A percentile compares a stretch with the other conserved stretches of the same genome.
Evolutionary conservation across 2,329 filamentous ascomycete species (phyloP).

Genomic region (Bisporella sp.): DNA sequence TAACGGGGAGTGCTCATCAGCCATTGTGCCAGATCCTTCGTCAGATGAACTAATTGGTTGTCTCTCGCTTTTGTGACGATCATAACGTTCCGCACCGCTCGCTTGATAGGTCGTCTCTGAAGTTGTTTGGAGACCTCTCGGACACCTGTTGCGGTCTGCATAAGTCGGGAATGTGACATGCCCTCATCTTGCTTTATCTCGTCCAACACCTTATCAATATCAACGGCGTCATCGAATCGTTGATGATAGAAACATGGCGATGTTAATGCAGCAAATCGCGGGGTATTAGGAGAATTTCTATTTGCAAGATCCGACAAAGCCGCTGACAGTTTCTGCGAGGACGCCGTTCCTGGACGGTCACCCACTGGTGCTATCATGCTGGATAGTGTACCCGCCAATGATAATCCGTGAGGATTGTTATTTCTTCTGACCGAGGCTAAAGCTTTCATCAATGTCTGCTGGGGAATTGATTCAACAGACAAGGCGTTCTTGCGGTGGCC

Average conservation of each 20-base stretch:
- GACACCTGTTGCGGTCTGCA: constrained; percentile 92
- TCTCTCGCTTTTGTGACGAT: constrained; percentile 97
- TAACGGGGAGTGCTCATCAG: constrained; percentile 84
- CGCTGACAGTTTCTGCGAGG: constrained; percentile 54
- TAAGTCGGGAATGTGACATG: constrained; percentile 87
- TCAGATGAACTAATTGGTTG: constrained; percentile 84
- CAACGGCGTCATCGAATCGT: constrained; percentile 91
- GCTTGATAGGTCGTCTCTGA: constrained; percentile 83
- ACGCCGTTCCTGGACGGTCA: constrained; percentile 21
- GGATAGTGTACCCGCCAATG: constrained; percentile 49
- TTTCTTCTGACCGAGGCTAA: constrained; percentile 60
- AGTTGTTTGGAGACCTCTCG: constrained; percentile 94
- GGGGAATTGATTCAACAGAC: constrained; percentile 45
- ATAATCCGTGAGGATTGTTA: constrained; percentile 46
- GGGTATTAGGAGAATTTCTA: constrained; percentile 28
- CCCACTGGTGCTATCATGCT: constrained; percentile 46
- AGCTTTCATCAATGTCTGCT: constrained; percentile 78
- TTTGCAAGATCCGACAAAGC: constrained; percentile 45
- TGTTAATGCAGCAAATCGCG: constrained; percentile 61
- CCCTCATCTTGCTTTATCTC: constrained; percentile 86
- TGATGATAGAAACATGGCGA: constrained; percentile 98
- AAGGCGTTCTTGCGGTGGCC: constrained; percentile 26
- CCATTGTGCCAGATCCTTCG: constrained; percentile 82
- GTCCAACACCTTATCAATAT: constrained; percentile 89
- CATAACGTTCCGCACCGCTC: constrained; percentile 91